Conservation (phyloP, 345 rosid genomes). For the Arabidopsis arenosa region DNA sequence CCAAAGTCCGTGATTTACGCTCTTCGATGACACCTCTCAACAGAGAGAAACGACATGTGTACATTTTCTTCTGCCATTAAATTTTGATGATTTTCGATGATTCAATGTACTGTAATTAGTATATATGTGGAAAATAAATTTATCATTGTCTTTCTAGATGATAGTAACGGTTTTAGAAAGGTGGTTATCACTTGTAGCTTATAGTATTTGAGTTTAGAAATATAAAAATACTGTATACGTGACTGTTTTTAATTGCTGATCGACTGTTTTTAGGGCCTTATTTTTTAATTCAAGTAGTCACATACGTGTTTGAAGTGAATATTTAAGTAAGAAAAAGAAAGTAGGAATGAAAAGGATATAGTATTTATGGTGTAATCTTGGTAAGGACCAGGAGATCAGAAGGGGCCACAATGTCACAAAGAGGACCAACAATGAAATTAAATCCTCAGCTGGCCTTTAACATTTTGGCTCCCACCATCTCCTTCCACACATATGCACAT, state of each 20-base stretch:
- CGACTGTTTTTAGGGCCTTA: background rate
- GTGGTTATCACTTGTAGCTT: too few species aligned
- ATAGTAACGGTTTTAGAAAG: too few species aligned
- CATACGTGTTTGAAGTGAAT: constrained; percentile 30
- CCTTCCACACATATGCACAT: constrained; percentile 52
- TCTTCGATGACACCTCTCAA: constrained; percentile 44
- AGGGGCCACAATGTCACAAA: constrained; percentile 64
- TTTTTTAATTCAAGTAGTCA: constrained; percentile 17
- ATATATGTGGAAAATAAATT: too few species aligned
- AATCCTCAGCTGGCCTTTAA: constrained; percentile 47
- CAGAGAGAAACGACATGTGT: background rate
- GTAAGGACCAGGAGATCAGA: constrained; percentile 47
- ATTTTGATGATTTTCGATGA: background rate
- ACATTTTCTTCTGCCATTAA: constrained; percentile 8
- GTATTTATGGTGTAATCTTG: constrained; percentile 41
- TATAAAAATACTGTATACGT: too few species aligned
- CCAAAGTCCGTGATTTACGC: constrained; percentile 49
- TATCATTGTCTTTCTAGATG: too few species aligned
- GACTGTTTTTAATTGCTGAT: background rate
- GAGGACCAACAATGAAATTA: constrained; percentile 54
- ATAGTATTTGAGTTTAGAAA: too few species aligned
- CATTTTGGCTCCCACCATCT: constrained; percentile 63
- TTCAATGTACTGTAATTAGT: too few species aligned
- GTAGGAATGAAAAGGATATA: constrained; percentile 5
- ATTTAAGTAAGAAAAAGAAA: background rate